phyloP scores from a whole-genome alignment of 225 moss, liverwort and hornwort species.

The Sphagnum tenellum region DNA sequence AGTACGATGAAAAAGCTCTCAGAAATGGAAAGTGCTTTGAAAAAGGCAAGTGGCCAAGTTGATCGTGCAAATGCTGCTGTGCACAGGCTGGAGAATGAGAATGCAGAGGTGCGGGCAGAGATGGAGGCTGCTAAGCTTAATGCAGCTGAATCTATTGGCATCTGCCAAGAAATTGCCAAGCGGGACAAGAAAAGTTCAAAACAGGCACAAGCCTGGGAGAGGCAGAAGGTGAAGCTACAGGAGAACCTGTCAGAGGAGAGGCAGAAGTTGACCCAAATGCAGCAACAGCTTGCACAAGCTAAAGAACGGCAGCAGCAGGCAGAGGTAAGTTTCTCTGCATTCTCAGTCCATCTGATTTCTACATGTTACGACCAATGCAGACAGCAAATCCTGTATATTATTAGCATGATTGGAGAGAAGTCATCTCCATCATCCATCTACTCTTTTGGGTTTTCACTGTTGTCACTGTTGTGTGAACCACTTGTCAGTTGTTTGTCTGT shows the following conservation, averaged over 20 bases:
- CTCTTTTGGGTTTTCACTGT: no score
- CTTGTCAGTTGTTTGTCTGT: no score
- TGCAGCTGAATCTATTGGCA: conserved; percentile 45
- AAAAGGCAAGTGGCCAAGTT: conserved; percentile 32
- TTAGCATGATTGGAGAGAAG: no score
- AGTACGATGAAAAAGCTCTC: conserved; percentile 36
- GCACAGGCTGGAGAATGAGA: conserved; percentile 40
- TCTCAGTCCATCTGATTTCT: no score
- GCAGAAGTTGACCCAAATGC: conserved; percentile 32
- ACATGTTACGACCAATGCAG: no score
- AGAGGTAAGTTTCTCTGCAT: conserved; percentile 28
- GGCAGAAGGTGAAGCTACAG: conserved; percentile 62
- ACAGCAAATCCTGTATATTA: no score
- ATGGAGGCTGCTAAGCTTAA: conserved; percentile 65
- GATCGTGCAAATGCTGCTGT: conserved; percentile 22
- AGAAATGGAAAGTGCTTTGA: conserved; percentile 39
- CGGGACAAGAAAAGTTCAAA: conserved; percentile 58
- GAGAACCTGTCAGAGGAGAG: conserved; percentile 54
- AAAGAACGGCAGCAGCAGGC: conserved; percentile 69
- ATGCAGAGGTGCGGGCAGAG: conserved; percentile 58
- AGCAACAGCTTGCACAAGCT: conserved; percentile 36
- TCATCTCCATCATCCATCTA: no score
- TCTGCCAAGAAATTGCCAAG: conserved; percentile 50
- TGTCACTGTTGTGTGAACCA: no score
- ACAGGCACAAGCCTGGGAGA: conserved; percentile 65